A percentile compares a stretch with the other conserved stretches of the same genome.
Evolutionary conservation across 192 early-diverging fungal genomes (phyloP).

Genomic region (Globomyces pollinis-pini): DNA sequence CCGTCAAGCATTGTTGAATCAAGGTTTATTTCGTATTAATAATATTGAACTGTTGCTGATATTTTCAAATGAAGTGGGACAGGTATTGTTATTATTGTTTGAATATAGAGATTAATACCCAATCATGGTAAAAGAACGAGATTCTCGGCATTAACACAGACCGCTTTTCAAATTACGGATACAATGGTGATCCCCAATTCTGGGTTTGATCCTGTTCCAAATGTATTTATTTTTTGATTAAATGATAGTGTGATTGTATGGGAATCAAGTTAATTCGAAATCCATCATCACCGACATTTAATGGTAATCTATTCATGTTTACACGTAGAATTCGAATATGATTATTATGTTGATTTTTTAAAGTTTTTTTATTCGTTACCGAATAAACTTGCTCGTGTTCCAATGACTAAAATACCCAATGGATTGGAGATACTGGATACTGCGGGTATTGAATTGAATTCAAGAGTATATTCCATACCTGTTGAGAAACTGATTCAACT

Average conservation of each 20-base stretch:
- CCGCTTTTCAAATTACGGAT: not conserved
- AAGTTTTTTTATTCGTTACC: not conserved
- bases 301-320: not conserved
- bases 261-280: not conserved
- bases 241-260: too few relatives aligned
- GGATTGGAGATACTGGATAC: too few relatives aligned
- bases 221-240: too few relatives aligned
- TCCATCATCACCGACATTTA: not conserved
- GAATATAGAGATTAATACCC: not conserved
- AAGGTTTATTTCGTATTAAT: not conserved
- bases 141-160: not conserved
- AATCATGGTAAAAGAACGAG: not conserved
- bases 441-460: too few relatives aligned
- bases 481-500: too few relatives aligned
- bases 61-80: slow-evolving; percentile 1
- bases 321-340: not conserved
- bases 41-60: not conserved
- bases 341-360: not conserved
- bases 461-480: too few relatives aligned
- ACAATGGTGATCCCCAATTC: not conserved
- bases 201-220: not conserved
- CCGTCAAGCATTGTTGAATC: not conserved
- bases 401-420: too few relatives aligned
- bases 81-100: not conserved
- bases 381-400: not conserved